Conservation (phyloP, 495 filamentous ascomycete species). For the Neohortaea acidophila region DNA sequence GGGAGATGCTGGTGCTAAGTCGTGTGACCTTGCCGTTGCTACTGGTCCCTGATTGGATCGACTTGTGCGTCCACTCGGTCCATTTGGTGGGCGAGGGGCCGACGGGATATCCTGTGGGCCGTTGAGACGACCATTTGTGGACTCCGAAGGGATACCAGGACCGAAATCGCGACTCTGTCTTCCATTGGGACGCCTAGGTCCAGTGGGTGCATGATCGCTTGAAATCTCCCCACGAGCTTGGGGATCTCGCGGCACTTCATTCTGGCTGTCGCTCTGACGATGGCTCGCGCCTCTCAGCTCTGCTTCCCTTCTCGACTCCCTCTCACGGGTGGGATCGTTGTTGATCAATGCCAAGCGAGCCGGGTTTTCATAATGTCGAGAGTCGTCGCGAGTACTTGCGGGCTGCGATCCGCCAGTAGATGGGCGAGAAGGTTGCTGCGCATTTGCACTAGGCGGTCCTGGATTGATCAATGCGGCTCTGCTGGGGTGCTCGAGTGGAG, state of each 20-base stretch:
- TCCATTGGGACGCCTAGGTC: slow-evolving; percentile 2
- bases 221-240: neutral
- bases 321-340: neutral
- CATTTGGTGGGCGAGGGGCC: slow-evolving; percentile 46
- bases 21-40: slow-evolving; percentile 6
- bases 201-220: slow-evolving; percentile 7
- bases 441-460: neutral
- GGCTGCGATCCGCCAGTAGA: neutral
- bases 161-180: slow-evolving; percentile 20
- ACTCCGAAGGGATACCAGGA: slow-evolving; percentile 18
- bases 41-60: slow-evolving; percentile 24
- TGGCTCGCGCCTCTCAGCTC: neutral
- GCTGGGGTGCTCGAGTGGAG: neutral
- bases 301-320: neutral
- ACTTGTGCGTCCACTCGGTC: slow-evolving; percentile 25
- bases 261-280: neutral
- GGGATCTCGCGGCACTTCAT: neutral
- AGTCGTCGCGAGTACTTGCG: too few species aligned
- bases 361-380: slow-evolving; percentile 1
- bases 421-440: neutral
- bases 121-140: slow-evolving; percentile 30
- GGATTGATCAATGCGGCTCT: neutral
- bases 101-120: slow-evolving; percentile 46
- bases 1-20: slow-evolving; percentile 3
- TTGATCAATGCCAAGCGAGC: slow-evolving; percentile 2